These are phyloP conservation scores for Aspergillus pseudoglaucus DNA, from an alignment of 2,329 filamentous ascomycete species.

Conservation along the genomic window DNA sequence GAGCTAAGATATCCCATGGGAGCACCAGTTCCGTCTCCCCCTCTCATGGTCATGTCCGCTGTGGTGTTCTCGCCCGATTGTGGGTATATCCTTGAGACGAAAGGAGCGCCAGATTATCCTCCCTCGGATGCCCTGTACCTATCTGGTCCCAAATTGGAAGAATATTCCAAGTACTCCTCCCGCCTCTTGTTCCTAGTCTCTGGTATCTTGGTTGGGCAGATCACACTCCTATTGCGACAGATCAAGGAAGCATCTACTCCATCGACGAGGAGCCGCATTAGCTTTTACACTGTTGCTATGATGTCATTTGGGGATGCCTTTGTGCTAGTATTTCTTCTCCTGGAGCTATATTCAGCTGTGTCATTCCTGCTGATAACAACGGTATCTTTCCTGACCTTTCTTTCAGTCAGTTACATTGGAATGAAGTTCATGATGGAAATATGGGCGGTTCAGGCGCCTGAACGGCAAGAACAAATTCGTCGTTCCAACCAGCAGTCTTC, in stretches of 20 bases:
- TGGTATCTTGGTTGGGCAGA: constrained; percentile 45
- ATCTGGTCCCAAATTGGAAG: constrained; percentile 52
- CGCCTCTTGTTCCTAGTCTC: constrained; percentile 50
- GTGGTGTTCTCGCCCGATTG: constrained; percentile 60
- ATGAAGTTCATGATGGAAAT: constrained; percentile 62
- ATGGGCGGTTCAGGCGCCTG: constrained; percentile 55
- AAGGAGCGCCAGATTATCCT: constrained; percentile 50
- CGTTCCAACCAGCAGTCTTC: constrained; percentile 18
- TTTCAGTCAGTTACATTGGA: constrained; percentile 56
- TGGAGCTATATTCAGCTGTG: constrained; percentile 50
- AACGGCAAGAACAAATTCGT: constrained; percentile 32
- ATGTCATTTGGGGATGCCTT: constrained; percentile 58
- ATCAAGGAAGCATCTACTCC: constrained; percentile 60
- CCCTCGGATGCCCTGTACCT: constrained; percentile 49
- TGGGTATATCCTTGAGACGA: constrained; percentile 58
- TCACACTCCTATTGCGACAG: constrained; percentile 53
- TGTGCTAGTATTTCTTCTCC: constrained; percentile 49
- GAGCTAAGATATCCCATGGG: constrained; percentile 56
- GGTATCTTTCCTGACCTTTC: constrained; percentile 53
- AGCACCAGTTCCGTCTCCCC: constrained; percentile 45
- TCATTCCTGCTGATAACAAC: constrained; percentile 51
- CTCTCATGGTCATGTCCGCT: constrained; percentile 53
- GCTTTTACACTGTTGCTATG: constrained; percentile 57
- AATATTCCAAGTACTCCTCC: constrained; percentile 46
- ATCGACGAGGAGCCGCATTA: constrained; percentile 57